Conservation (phyloP, 768 basidiomycete genomes). For the Amanita thiersii region DNA sequence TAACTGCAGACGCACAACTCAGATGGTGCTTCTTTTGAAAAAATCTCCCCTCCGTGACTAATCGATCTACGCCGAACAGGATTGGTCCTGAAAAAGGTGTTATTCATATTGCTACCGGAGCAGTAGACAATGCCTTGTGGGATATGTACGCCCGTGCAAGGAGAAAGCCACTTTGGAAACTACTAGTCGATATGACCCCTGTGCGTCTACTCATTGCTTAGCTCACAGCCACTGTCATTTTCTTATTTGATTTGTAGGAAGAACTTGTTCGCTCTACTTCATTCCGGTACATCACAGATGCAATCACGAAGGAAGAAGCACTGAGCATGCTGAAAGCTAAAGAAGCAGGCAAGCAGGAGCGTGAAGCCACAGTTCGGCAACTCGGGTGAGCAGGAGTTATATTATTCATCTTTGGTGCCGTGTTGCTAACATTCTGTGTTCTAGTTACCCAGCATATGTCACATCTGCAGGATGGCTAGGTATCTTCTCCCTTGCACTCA, state of each 20-base stretch:
- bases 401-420: neutral
- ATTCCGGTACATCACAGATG: slow-evolving; percentile 91
- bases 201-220: slow-evolving; percentile 17
- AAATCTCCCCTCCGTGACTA: too few species aligned
- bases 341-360: slow-evolving; percentile 66
- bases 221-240: neutral
- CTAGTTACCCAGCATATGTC: slow-evolving; percentile 87
- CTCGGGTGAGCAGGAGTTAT: slow-evolving; percentile 37
- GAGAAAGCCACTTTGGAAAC: slow-evolving; percentile 88
- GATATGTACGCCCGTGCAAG: slow-evolving; percentile 81
- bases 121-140: slow-evolving; percentile 92
- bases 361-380: slow-evolving; percentile 69
- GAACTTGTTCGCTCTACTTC: slow-evolving; percentile 69
- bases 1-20: slow-evolving; percentile 84
- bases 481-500: slow-evolving; percentile 16
- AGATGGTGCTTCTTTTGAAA: slow-evolving; percentile 65
- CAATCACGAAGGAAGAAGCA: slow-evolving; percentile 87
- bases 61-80: slow-evolving; percentile 27
- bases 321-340: slow-evolving; percentile 72
- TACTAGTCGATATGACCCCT: slow-evolving; percentile 85
- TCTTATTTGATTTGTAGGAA: slow-evolving; percentile 38
- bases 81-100: slow-evolving; percentile 95
- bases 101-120: slow-evolving; percentile 82
- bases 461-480: slow-evolving; percentile 92
- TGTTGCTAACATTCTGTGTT: neutral